Evolutionary conservation across 305 asterid genomes (phyloP).

Genomic region (Caryopteris hybrid): DNA sequence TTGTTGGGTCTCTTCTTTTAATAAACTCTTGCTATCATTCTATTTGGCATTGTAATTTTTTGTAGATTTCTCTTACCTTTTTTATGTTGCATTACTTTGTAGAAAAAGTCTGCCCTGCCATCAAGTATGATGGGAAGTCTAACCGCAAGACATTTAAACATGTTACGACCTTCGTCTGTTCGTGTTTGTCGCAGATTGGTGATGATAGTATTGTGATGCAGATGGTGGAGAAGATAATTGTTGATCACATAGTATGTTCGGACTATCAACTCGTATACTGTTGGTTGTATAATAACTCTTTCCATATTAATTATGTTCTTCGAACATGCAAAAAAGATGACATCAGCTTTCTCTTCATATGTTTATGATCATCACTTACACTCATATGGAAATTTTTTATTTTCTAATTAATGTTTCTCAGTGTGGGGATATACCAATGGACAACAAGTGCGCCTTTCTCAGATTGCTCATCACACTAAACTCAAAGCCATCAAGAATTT

Average conservation of each 20-base stretch:
- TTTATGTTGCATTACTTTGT: conserved; percentile 29
- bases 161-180: conserved; percentile 45
- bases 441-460: conserved; percentile 66
- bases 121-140: conserved; percentile 38
- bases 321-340: background rate
- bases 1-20: too few relatives aligned
- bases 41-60: background rate
- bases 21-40: too few relatives aligned
- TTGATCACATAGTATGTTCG: conserved; percentile 67
- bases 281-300: background rate
- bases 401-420: conserved; percentile 29
- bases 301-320: background rate
- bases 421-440: conserved; percentile 57
- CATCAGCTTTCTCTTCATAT: background rate
- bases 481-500: conserved; percentile 60
- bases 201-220: conserved; percentile 59
- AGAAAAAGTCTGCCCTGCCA: conserved; percentile 38
- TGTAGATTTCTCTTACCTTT: conserved; percentile 6
- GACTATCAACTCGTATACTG: background rate
- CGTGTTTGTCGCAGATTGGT: conserved; percentile 65
- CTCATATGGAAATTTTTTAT: background rate
- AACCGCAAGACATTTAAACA: conserved; percentile 46
- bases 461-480: conserved; percentile 67
- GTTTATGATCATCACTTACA: background rate
- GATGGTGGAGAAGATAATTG: conserved; percentile 66